Evolutionary conservation across 805 yeast genomes (phyloP).

Genomic region (Saccharomycopsis synnaedendra): DNA sequence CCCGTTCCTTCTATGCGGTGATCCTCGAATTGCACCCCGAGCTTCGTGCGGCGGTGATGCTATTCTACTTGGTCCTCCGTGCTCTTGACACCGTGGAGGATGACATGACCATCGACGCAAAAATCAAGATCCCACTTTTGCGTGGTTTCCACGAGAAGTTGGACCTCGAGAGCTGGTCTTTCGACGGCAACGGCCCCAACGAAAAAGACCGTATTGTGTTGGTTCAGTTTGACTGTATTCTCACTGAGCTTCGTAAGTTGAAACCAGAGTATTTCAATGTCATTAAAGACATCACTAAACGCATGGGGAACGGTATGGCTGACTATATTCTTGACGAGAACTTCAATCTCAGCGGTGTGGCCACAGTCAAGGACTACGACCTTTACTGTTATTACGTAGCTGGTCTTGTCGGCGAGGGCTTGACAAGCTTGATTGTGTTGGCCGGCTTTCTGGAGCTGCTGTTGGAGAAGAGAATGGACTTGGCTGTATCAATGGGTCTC

Average conservation of each 20-base stretch:
- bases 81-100: constrained; percentile 96
- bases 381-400: constrained; percentile 95
- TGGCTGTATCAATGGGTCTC: constrained; percentile 83
- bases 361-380: constrained; percentile 72
- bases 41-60: constrained; percentile 65
- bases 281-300: constrained; percentile 60
- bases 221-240: constrained; percentile 61
- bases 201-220: constrained; percentile 78
- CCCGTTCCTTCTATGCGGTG: constrained; percentile 92
- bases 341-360: constrained; percentile 70
- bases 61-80: constrained; percentile 77
- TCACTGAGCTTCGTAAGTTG: constrained; percentile 62
- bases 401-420: constrained; percentile 94
- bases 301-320: constrained; percentile 99
- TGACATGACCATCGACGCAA: constrained; percentile 76
- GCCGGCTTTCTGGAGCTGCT: constrained; percentile 58
- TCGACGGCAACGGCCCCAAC: constrained; percentile 56
- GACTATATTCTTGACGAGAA: constrained; percentile 71
- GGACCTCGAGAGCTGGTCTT: constrained; percentile 65
- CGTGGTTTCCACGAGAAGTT: constrained; percentile 58
- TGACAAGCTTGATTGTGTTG: constrained; percentile 68
- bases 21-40: constrained; percentile 88
- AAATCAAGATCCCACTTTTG: constrained; percentile 62
- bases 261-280: constrained; percentile 69
- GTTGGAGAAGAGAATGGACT: constrained; percentile 36